These are phyloP conservation scores for Citrullus colocynthis DNA, from an alignment of 306 rosid genomes.

Conservation along the genomic window DNA sequence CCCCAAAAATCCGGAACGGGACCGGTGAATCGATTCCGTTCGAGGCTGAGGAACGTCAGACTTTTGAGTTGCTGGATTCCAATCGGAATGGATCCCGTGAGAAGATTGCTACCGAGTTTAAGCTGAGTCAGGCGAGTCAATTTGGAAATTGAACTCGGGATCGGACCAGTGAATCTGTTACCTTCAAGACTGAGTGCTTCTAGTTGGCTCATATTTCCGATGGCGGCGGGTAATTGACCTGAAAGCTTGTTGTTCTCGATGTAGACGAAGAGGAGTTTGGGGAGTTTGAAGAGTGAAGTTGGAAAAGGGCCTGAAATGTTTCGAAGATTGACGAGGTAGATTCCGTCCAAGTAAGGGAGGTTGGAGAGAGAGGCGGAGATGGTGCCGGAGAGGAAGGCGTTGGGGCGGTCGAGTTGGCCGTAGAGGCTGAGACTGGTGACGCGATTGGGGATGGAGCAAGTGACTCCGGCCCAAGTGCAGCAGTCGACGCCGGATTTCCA, in stretches of 20 bases:
- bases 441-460: constrained; percentile 31
- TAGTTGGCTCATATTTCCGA: constrained; percentile 33
- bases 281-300: constrained; percentile 19
- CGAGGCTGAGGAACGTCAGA: constrained; percentile 26
- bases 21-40: constrained; percentile 46
- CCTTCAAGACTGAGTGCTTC: constrained; percentile 23
- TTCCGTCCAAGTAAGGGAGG: constrained; percentile 28
- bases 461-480: constrained; percentile 51
- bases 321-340: constrained; percentile 42
- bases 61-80: constrained; percentile 26
- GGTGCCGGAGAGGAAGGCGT: constrained; percentile 29
- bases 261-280: constrained; percentile 30
- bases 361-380: constrained; percentile 55
- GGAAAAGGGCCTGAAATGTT: constrained; percentile 63
- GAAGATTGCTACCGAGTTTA: constrained; percentile 51
- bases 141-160: constrained; percentile 49
- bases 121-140: constrained; percentile 54
- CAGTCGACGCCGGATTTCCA: constrained; percentile 60
- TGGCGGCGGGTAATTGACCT: constrained; percentile 39
- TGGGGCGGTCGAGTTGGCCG: constrained; percentile 29
- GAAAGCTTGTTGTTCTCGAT: constrained; percentile 52
- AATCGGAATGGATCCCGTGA: constrained; percentile 38
- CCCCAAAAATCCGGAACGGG: constrained; percentile 47
- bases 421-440: constrained; percentile 20
- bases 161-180: constrained; percentile 49